Base-by-base conservation (phyloP, 2,329 filamentous ascomycete genomes). In the Coniosporium tulheliwenetii region DNA sequence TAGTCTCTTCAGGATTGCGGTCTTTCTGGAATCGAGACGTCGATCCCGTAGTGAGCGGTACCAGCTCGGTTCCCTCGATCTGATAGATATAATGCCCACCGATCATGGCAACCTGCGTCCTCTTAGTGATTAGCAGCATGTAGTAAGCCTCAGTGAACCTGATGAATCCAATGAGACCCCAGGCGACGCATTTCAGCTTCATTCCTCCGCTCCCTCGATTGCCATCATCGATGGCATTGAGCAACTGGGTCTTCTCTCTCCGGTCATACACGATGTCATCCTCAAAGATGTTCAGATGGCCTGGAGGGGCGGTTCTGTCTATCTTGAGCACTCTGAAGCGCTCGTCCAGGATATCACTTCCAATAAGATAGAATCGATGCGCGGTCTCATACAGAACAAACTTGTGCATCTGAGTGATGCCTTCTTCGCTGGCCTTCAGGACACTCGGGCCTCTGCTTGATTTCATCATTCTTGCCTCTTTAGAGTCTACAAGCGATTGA, bases 301-400 rank as follows among this genome's bases (percentile, higher is more conserved):
- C 83, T 54, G 72, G 73, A 49, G 87, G 83, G 26, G 80, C 79
- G 5, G 85, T 94, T 37, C 91, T 78, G 57, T 96, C 89, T 50
- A 98, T 93, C 60, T 96, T 95, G 55, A 98, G 65, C 42, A 98
- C 85, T 39, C 87, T 79, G 60, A 91, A 96, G 19, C 82, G 77
- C 52, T 76, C 81, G 59, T 96, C 91, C 49, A 85, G 79, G 42
- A 94, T 77, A 56, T 98, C 91, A 39, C 84, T 82, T 10, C 91
- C 91, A 13, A 96, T 85, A 47, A 98, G 81, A 59, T 95, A 98
- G 60, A 91, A 98, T 40, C 85, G 76, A 41, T 80, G 85, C 10
- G 85, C 83, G 2, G 91, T 98, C 65, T 98, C 91, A 61, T 98
- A 96, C 15, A 98, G 66, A n/a, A 84, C 91, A 61, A 94, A 96